phyloP scores from a whole-genome alignment of 495 filamentous ascomycete species.

The Trichoderma asperelloides region DNA sequence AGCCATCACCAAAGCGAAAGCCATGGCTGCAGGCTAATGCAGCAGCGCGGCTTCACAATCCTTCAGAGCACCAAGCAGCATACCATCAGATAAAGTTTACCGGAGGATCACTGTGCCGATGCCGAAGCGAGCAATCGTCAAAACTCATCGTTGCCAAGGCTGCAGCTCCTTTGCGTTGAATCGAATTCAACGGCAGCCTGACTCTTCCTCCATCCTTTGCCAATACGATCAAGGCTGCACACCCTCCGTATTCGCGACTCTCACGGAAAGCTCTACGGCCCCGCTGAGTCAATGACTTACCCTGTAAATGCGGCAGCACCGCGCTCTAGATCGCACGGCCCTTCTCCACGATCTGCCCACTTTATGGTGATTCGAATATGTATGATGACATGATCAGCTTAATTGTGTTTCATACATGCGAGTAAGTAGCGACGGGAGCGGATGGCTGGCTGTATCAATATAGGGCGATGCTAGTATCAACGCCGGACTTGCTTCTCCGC shows the following conservation, averaged over 20 bases:
- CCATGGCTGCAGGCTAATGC: not conserved
- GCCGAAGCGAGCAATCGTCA: not conserved
- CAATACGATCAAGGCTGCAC: not conserved
- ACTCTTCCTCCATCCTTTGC: not conserved
- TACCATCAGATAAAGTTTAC: not conserved
- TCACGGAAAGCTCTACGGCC: too few relatives aligned
- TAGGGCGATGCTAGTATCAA: not conserved
- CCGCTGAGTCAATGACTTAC: not conserved
- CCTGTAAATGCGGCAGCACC: not conserved
- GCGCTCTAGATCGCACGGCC: not conserved
- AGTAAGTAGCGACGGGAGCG: not conserved
- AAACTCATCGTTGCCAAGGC: not conserved
- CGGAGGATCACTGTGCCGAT: not conserved
- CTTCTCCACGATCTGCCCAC: constrained; percentile 3
- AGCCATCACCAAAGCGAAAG: not conserved
- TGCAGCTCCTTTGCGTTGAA: too few relatives aligned
- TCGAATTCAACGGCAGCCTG: not conserved
- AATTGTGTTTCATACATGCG: not conserved
- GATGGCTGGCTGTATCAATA: not conserved
- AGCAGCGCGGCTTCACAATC: not conserved
- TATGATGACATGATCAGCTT: not conserved
- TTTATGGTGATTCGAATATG: not conserved
- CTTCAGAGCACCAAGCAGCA: not conserved
- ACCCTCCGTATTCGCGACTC: not conserved
- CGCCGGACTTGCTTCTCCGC: constrained; percentile 1